phyloP scores from a whole-genome alignment of 1,284 basidiomycete species.

The Chalciporus sp. region DNA sequence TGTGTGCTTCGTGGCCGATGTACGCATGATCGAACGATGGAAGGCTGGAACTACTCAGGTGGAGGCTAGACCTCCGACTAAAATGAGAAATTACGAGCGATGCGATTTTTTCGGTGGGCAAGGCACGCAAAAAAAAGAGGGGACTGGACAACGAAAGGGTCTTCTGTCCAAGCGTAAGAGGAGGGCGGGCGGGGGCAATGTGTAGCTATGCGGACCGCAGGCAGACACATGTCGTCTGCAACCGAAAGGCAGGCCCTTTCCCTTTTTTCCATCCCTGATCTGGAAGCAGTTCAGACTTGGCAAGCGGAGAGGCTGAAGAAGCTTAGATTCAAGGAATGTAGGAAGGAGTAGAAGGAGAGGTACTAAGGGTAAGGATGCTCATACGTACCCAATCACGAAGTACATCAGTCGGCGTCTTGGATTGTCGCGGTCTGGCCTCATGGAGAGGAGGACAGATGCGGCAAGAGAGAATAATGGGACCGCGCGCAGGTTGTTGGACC shows the following conservation, averaged over 20 bases:
- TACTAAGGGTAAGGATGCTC: slow-evolving; percentile 20
- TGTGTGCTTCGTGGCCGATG: slow-evolving; percentile 1
- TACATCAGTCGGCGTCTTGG: slow-evolving; percentile 25
- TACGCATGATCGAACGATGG: slow-evolving; percentile 4
- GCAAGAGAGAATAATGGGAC: not conserved
- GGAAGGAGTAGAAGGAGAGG: slow-evolving; percentile 19
- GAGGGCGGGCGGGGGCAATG: slow-evolving; percentile 35
- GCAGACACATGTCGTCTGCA: slow-evolving; percentile 29
- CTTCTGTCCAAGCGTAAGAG: slow-evolving; percentile 27
- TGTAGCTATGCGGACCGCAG: slow-evolving; percentile 29
- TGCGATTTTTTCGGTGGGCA: slow-evolving; percentile 15
- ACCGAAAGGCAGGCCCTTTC: slow-evolving; percentile 28
- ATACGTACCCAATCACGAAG: slow-evolving; percentile 9
- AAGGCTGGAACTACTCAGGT: not conserved
- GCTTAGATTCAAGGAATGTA: not conserved
- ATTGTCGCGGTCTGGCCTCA: slow-evolving; percentile 23
- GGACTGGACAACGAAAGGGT: slow-evolving; percentile 14
- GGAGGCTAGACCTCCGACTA: slow-evolving; percentile 10
- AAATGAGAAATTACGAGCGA: slow-evolving; percentile 5
- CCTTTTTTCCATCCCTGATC: slow-evolving; percentile 27
- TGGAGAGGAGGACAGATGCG: slow-evolving; percentile 15
- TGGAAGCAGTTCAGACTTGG: slow-evolving; percentile 24
- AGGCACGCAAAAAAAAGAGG: slow-evolving; percentile 16
- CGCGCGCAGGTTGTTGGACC: slow-evolving; percentile 4
- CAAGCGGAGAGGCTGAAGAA: slow-evolving; percentile 12